A percentile compares a stretch with the other conserved stretches of the same genome.
phyloP scores from a whole-genome alignment of 257 asterid genomes.

The Nicotiana tomentosiformis region DNA sequence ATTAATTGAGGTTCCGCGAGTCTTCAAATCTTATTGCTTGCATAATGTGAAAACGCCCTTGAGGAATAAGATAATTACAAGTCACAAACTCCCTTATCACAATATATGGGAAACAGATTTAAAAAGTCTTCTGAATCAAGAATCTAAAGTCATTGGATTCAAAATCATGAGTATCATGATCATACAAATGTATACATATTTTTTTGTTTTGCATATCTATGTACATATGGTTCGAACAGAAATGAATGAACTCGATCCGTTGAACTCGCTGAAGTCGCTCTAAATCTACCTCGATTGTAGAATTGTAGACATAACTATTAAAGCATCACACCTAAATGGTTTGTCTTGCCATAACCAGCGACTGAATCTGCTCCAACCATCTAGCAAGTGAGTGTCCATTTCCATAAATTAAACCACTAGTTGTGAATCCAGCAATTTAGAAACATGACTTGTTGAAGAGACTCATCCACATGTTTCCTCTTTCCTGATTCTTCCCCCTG shows the following conservation, averaged over 20 bases:
- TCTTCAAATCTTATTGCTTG: too few species aligned
- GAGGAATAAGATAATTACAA: too few species aligned
- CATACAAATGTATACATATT: background rate
- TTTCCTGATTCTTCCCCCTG: background rate
- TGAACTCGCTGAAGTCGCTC: too few species aligned
- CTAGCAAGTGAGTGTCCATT: background rate
- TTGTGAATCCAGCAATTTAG: constrained; percentile 20
- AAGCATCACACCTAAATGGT: background rate
- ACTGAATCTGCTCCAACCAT: background rate
- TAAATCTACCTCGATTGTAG: background rate
- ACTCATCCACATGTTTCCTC: constrained; percentile 14
- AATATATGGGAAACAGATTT: too few species aligned
- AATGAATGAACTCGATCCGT: background rate
- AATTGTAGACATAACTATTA: background rate
- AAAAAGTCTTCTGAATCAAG: background rate
- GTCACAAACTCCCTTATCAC: too few species aligned
- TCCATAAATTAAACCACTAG: background rate
- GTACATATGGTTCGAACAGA: background rate
- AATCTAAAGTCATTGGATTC: background rate
- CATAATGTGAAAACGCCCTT: too few species aligned
- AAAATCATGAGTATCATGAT: background rate
- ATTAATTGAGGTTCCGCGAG: too few species aligned
- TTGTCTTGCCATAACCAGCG: background rate
- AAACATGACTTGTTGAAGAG: constrained; percentile 22
- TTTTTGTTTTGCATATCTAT: background rate